Base-by-base conservation (phyloP, 2,329 filamentous ascomycete species). In the Sporothrix phasma region DNA sequence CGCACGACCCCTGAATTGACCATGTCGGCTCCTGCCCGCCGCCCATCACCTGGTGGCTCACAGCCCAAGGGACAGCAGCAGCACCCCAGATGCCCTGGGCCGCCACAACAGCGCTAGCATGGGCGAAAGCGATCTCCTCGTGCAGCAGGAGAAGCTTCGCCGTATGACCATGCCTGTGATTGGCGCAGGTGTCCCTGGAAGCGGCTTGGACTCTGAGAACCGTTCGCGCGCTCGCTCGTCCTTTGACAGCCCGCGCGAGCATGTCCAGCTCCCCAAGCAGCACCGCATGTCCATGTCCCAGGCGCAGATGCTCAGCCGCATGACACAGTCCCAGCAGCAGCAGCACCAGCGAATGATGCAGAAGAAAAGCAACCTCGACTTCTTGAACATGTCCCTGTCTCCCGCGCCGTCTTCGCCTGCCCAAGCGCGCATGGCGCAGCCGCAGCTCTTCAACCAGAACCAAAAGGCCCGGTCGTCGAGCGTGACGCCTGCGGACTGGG, bases 401-500 rank as follows among this genome's bases (percentile, higher is more conserved):
- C 82, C 75, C 62, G 82, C 78, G 70, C 79, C 59, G 1, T 29
- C 77, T 46, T 88, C 77, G 65, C 81, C 76, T 59, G 74, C 71
- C 46, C 79, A 74, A 72, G 73, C 72, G 69, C 79, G 70, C 69
- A 79, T 74, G 69, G 34, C 61, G 4, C 79, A 73, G 51, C 72
- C 77, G 69, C 69, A 77, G 63, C 73, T 78, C 70, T 73, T 69
- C n/a, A 15, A 37, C 6, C 74, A 75, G 17, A 73, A 74, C 45
- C 74, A 75, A 54, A 78, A 80, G 69, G 69, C 75, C 45, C 68
- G 70, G 67, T 73, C 64, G 1, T 61, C 66, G 1, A 59, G 75
- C 17, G 80, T 87, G 13, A 85, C 85, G 0, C 77, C 86, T 8
- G 80, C 85, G 0, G 90, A 94, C 69, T 96, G 91, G 92, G 91